Conservation (phyloP, 148 eudicot genomes). For the Cornus florida region DNA sequence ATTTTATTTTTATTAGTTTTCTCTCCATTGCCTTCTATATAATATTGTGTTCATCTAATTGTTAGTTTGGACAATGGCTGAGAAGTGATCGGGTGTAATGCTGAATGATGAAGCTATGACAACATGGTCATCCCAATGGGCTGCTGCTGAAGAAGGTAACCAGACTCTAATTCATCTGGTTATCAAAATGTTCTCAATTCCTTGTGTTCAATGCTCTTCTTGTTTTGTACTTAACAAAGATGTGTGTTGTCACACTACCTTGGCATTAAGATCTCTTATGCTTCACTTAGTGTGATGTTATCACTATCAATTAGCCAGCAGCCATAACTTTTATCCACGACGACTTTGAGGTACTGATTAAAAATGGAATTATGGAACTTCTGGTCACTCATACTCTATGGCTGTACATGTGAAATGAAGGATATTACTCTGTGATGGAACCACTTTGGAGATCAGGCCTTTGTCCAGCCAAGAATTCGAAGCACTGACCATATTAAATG, state of each 20-base stretch:
- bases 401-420: constrained; percentile 4
- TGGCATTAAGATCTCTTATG: background rate
- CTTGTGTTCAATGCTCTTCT: constrained; percentile 5
- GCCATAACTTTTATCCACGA: background rate
- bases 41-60: background rate
- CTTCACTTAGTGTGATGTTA: constrained; percentile 6
- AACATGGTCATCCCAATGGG: background rate
- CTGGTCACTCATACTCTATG: background rate
- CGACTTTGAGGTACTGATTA: constrained; percentile 1
- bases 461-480: background rate
- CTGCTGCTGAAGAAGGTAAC: constrained; percentile 21
- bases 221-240: constrained; percentile 7
- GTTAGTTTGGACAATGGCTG: background rate
- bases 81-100: constrained; percentile 2
- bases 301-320: background rate
- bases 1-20: background rate
- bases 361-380: background rate
- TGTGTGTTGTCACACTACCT: constrained; percentile 16
- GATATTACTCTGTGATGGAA: background rate
- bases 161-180: constrained; percentile 15
- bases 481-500: background rate
- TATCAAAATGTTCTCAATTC: constrained; percentile 3
- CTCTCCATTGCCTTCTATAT: background rate
- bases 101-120: constrained; percentile 6
- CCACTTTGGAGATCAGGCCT: background rate